Evolutionary conservation across 1,139 yeast species (phyloP).

Genomic region (Hyphopichia wangnamkhiaoensis): DNA sequence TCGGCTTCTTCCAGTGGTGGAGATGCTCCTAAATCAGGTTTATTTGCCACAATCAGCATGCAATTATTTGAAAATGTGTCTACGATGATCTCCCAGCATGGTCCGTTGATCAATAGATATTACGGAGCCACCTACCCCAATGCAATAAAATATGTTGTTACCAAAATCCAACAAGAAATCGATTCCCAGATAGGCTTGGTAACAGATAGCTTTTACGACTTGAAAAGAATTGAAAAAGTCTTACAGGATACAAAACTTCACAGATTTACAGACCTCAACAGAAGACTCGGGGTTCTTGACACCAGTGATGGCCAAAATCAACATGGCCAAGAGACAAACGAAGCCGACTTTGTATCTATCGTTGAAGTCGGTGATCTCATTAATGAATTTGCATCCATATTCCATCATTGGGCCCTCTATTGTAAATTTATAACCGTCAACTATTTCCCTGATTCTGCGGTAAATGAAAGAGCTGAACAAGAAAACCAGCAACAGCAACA

Average conservation of each 20-base stretch:
- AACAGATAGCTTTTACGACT: slow-evolving; percentile 82
- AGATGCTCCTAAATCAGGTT: slow-evolving; percentile 36
- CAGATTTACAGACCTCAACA: slow-evolving; percentile 51
- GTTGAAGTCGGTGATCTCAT: slow-evolving; percentile 56
- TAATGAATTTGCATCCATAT: slow-evolving; percentile 70
- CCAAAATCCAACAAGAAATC: slow-evolving; percentile 78
- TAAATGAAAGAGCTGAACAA: no score
- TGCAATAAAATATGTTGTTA: slow-evolving; percentile 68
- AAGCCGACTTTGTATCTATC: slow-evolving; percentile 39
- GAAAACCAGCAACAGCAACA: background rate
- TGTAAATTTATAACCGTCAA: slow-evolving; percentile 70
- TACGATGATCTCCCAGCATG: slow-evolving; percentile 81
- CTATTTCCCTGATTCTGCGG: slow-evolving; percentile 37
- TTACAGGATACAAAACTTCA: slow-evolving; percentile 60
- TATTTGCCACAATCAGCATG: slow-evolving; percentile 68
- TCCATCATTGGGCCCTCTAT: slow-evolving; percentile 87
- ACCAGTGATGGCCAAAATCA: slow-evolving; percentile 15
- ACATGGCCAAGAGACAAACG: slow-evolving; percentile 14
- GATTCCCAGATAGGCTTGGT: slow-evolving; percentile 90
- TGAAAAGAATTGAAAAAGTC: slow-evolving; percentile 57
- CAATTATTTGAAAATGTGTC: slow-evolving; percentile 85
- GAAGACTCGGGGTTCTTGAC: slow-evolving; percentile 9
- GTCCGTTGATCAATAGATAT: slow-evolving; percentile 69
- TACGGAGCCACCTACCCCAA: slow-evolving; percentile 56
- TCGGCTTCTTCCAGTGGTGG: slow-evolving; percentile 34